Base-by-base conservation (phyloP, 2,329 filamentous ascomycete genomes). In the Tolypocladium album region DNA sequence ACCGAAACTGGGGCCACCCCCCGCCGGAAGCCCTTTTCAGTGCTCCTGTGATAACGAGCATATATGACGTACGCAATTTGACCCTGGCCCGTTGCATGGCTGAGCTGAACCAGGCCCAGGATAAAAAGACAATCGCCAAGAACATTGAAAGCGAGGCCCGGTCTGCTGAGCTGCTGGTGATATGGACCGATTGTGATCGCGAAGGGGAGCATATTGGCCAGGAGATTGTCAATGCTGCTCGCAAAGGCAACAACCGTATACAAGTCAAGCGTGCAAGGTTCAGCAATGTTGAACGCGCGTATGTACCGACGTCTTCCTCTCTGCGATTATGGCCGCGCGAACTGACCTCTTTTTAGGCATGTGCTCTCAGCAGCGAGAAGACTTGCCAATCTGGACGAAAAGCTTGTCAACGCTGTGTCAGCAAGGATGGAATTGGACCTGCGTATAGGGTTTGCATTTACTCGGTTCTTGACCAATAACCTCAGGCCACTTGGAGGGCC, bases 181-280 rank as follows among this genome's bases (percentile, higher is more conserved):
- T 99, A 67, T 99, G 94, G 94, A 99, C 94, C 0, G 94, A 99
- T 80, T 97, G 94, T 74, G 94, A 99, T 79, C 86, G 92, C 59
- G 94, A 99, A 79, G 94, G 94, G 42, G 94, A 99, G 72, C 89
- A 97, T 70, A 99, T 99, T 66, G 94, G 94, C 8, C 82, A 88
- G 45, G 93, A 99, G 72, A 93, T 99, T 62, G 87, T 91, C 53
- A 83, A 89, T 58, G 88, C 93, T 61, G 94, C 94, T 6, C 78
- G 80, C 55, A 85, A 86, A 68, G 87, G 84, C 12, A 97, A 97
- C 64, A 74, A 80, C 12, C 78, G 78, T 1, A 86, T 99, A 50
- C 81, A 91, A 62, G 84, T 97, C 60, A 94, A 90, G 69, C 83
- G 94, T 67, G 94, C 94, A 17, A 88, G 80, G 62, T 99, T 99